Base-by-base conservation (phyloP, 352 stramenopile genomes). In the Globisporangium cylindrosporum region DNA sequence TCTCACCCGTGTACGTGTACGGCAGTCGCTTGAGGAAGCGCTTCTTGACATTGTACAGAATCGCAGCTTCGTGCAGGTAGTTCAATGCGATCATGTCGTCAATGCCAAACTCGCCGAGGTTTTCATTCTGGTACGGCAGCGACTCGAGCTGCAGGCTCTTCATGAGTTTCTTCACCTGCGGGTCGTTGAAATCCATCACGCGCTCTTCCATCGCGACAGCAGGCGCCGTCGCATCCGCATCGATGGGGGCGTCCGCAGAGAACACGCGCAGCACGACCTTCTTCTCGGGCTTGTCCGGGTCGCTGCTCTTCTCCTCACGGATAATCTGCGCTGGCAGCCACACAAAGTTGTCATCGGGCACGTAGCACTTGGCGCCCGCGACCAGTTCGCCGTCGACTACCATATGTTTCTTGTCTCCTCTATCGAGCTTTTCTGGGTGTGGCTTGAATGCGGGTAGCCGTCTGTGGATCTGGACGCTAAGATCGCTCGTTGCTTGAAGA, bases 1-100 rank as follows among this genome's bases (percentile, higher is more conserved):
- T 99, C 53, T 99, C 94, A 24, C 96, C 96, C 22, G 97, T 98
- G 72, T 97, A 97, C 25, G 97, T 99, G 79, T 99, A 99, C 0
- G 97, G 97, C 62, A 97, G 76, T 48, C 92, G 74, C 46, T 86
- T 71, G 32, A 96, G 75, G 61, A 97, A 97, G 25, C 92, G 83
- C 64, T 70, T 79, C 72, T 95, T 90, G 66, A 98, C 76, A 74
- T 97, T 98, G 79, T 96, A 97, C 48, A 98, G 72, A 62, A 98
- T 97, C 38, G 90, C 89, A 3, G 92, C 78, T 69, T 97, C 91
- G 69, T 98, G 92, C 14, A 98, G 73, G 67, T 97, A 92, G 70
- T 94, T 92, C 68, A 97, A 80, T 36, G 80, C 70, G 58, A 89
- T 93, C 90, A 97, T 95, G 68, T 95, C 88, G n/a, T 94, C 88